Conservation (phyloP, 164 flowering plant genomes). For the Sedum album region DNA sequence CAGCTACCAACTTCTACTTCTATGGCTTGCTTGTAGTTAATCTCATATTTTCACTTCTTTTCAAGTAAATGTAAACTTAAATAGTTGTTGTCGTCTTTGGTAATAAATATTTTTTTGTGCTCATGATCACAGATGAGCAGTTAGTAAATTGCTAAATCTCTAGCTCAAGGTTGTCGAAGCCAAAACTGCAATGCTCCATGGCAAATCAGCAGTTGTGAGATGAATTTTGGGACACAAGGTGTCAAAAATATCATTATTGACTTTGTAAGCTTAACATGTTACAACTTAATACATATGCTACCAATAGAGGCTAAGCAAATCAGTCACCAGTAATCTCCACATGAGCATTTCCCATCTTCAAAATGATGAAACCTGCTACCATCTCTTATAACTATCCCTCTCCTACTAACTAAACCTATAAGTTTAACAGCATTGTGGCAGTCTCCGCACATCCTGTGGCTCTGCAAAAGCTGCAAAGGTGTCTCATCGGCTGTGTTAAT, state of each 20-base stretch:
- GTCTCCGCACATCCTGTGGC: conserved; percentile 77
- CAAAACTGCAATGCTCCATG: no score
- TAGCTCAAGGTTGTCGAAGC: no score
- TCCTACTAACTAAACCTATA: conserved; percentile 37
- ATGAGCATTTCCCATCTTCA: conserved; percentile 61
- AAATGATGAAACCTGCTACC: conserved; percentile 80
- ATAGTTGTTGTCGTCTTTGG: neutral
- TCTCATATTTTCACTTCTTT: neutral
- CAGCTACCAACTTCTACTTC: neutral
- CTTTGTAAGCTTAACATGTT: no score
- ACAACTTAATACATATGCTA: neutral
- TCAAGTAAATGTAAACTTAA: neutral
- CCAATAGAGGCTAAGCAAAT: neutral
- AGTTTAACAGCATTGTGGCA: conserved; percentile 56
- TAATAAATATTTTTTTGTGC: neutral
- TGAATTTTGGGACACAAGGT: no score
- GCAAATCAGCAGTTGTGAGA: no score
- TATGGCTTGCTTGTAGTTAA: neutral
- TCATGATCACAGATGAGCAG: no score
- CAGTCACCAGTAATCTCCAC: conserved; percentile 74
- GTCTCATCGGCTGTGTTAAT: conserved; percentile 33
- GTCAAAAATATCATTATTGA: neutral
- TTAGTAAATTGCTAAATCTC: no score
- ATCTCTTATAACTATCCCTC: conserved; percentile 65
- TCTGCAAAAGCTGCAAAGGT: conserved; percentile 60